A percentile compares a stretch with the other conserved stretches of the same genome.
phyloP scores from a whole-genome alignment of 495 filamentous ascomycete species.

The Lasiosphaeria ovina region DNA sequence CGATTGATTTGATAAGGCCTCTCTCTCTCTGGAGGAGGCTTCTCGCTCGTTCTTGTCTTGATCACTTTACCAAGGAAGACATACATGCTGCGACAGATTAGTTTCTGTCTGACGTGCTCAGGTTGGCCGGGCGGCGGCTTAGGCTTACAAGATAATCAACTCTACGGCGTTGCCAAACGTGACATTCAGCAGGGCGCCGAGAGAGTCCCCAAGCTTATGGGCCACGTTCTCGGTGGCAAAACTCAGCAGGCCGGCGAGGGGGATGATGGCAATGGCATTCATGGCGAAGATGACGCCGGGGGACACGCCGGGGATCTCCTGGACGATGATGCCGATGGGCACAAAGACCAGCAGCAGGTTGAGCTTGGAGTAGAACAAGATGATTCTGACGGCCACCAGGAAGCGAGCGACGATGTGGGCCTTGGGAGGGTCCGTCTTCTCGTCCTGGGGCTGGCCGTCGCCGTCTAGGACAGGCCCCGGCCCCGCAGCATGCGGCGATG shows the following conservation, averaged over 20 bases:
- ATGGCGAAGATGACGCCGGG: slow-evolving; percentile 62
- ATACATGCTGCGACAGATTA: slow-evolving; percentile 26
- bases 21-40: slow-evolving; percentile 17
- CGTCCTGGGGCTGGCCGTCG: slow-evolving; percentile 16
- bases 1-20: slow-evolving; percentile 28
- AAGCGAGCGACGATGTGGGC: slow-evolving; percentile 49
- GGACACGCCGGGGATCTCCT: slow-evolving; percentile 41
- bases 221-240: slow-evolving; percentile 83
- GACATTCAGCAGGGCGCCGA: slow-evolving; percentile 81
- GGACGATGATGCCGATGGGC: slow-evolving; percentile 69
- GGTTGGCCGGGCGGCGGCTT: slow-evolving; percentile 76
- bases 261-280: slow-evolving; percentile 84
- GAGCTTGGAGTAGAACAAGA: slow-evolving; percentile 68
- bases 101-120: slow-evolving; percentile 49
- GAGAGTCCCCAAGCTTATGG: slow-evolving; percentile 73
- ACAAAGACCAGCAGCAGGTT: slow-evolving; percentile 79
- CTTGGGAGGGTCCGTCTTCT: slow-evolving; percentile 35
- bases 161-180: slow-evolving; percentile 87
- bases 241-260: slow-evolving; percentile 73
- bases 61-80: slow-evolving; percentile 25
- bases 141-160: slow-evolving; percentile 61
- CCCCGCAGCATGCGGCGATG: slow-evolving; percentile 56
- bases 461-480: slow-evolving; percentile 54
- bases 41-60: slow-evolving; percentile 36
- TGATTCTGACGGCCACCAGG: slow-evolving; percentile 48